These are phyloP conservation scores for Quillaja saponaria DNA, from an alignment of 306 rosid genomes.

Conservation along the genomic window DNA sequence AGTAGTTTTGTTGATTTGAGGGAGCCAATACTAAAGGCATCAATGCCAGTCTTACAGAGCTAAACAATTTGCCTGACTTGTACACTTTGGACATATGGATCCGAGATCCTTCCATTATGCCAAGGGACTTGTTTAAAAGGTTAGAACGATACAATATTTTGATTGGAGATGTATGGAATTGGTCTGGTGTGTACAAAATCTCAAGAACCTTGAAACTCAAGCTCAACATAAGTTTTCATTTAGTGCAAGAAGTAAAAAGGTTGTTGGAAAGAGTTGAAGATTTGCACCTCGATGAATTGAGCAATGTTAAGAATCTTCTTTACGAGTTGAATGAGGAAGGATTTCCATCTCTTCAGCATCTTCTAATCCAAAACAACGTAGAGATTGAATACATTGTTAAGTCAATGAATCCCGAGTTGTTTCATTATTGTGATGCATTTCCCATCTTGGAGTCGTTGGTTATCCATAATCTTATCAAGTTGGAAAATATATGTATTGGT, in stretches of 20 bases:
- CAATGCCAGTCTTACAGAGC: slow-evolving; percentile 20
- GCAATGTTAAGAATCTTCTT: slow-evolving; percentile 36
- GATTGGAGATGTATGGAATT: slow-evolving; percentile 28
- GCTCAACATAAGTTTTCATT: slow-evolving; percentile 4
- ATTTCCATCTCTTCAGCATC: slow-evolving; percentile 40
- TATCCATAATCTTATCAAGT: background rate
- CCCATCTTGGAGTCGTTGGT: background rate
- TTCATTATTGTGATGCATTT: background rate
- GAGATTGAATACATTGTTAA: slow-evolving; percentile 25
- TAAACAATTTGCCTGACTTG: too few species aligned
- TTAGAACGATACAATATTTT: slow-evolving; percentile 17
- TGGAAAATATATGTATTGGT: background rate
- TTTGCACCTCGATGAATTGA: slow-evolving; percentile 42
- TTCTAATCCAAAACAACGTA: slow-evolving; percentile 34
- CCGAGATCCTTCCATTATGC: slow-evolving; percentile 19
- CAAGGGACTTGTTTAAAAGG: background rate
- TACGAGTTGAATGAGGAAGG: slow-evolving; percentile 35
- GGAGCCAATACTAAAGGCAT: slow-evolving; percentile 1
- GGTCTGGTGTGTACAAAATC: slow-evolving; percentile 1
- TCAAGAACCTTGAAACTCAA: slow-evolving; percentile 23
- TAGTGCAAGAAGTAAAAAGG: slow-evolving; percentile 12
- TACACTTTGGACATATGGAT: slow-evolving; percentile 12
- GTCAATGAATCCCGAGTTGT: too few species aligned
- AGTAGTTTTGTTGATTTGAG: slow-evolving; percentile 18
- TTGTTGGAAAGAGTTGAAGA: slow-evolving; percentile 36